phyloP scores from a whole-genome alignment of 176 grass and related monocot species.

The Chrysopogon serrulatus region DNA sequence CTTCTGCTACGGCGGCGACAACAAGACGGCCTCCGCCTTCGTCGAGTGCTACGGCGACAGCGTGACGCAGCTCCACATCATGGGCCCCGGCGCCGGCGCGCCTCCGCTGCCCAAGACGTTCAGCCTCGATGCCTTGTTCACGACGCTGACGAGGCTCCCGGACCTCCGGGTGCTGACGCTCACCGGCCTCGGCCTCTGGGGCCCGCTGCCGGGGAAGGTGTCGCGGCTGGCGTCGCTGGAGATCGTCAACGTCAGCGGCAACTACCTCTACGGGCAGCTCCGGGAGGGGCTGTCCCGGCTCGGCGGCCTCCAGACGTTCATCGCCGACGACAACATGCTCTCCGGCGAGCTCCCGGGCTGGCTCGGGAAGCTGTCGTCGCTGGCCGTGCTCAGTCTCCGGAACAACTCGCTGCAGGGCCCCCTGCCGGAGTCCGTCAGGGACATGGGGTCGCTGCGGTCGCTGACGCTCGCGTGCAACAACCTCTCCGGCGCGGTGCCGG shows the following conservation, averaged over 20 bases:
- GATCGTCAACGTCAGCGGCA: constrained; percentile 86
- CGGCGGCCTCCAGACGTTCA: constrained; percentile 70
- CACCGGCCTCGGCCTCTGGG: constrained; percentile 82
- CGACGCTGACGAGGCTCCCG: constrained; percentile 73
- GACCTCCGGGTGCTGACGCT: constrained; percentile 85
- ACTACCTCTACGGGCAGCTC: constrained; percentile 78
- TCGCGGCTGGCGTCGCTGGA: constrained; percentile 66
- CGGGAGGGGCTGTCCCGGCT: constrained; percentile 57
- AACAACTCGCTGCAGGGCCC: constrained; percentile 69
- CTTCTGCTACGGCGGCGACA: constrained; percentile 74
- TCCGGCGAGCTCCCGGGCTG: constrained; percentile 55
- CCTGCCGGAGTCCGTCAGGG: constrained; percentile 58
- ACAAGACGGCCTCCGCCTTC: constrained; percentile 52
- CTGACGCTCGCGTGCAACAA: constrained; percentile 76
- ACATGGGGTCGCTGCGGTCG: constrained; percentile 43
- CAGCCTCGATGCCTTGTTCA: constrained; percentile 76
- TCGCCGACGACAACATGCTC: constrained; percentile 85
- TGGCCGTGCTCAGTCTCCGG: constrained; percentile 75
- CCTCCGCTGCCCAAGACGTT: constrained; percentile 61
- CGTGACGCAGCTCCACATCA: constrained; percentile 90
- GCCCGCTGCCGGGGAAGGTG: constrained; percentile 69
- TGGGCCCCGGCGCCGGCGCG: constrained; percentile 29
- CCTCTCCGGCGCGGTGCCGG: constrained; percentile 62
- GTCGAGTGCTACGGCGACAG: constrained; percentile 91
- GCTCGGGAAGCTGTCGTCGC: constrained; percentile 40